These are phyloP conservation scores for Chlorella sp. DNA, from an alignment of 139 green algal species.

Conservation along the genomic window DNA sequence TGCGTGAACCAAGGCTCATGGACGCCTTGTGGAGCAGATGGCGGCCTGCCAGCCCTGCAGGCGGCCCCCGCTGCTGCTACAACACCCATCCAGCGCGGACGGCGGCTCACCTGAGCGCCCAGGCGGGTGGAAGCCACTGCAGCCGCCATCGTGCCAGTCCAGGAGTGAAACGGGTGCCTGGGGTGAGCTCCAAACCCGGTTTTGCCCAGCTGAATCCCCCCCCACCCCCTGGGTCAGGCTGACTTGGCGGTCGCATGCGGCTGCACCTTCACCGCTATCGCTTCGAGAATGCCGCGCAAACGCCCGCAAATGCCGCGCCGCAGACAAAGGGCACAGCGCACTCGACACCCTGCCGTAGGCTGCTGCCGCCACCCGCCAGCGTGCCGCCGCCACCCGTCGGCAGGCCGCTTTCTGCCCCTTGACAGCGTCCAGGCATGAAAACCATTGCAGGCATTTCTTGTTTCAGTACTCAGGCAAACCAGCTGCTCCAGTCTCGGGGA, in stretches of 20 bases:
- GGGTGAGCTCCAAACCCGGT: background rate
- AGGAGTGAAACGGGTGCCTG: background rate
- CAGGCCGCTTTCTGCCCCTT: no score
- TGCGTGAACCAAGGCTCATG: background rate
- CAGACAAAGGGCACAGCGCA: no score
- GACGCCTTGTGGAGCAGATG: background rate
- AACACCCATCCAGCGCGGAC: background rate
- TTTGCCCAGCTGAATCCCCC: background rate
- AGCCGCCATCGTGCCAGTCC: conserved; percentile 21
- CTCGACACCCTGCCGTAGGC: no score
- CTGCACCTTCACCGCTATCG: background rate
- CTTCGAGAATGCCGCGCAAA: no score
- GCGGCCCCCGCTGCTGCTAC: background rate
- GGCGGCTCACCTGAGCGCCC: conserved; percentile 31
- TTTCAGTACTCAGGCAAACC: no score
- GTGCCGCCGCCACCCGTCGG: no score
- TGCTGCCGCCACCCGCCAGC: no score
- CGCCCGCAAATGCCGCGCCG: no score
- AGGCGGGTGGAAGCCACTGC: conserved; percentile 28
- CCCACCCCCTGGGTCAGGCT: background rate
- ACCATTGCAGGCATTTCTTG: no score
- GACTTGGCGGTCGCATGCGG: background rate
- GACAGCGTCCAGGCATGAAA: no score
- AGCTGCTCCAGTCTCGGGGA: no score
- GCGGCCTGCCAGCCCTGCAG: background rate